Evolutionary conservation across 176 grass and related monocot species (phyloP).

Genomic region (Musa acuminata): DNA sequence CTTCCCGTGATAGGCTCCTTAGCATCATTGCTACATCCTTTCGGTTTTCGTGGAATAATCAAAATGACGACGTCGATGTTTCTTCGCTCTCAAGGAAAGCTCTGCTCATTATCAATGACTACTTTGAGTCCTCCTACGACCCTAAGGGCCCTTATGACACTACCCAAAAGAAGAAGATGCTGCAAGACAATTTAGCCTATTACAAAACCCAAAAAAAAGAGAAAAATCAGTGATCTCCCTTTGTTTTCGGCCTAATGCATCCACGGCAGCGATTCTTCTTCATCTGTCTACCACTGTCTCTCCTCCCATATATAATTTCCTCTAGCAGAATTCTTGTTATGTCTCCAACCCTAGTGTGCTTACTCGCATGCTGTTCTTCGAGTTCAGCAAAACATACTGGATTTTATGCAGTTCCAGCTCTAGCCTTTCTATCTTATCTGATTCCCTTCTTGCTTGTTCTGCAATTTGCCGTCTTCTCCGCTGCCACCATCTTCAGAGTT

Average conservation of each 20-base stretch:
- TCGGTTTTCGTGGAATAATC: no score
- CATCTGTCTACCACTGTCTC: constrained; percentile 26
- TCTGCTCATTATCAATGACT: no score
- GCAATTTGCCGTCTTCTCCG: constrained; percentile 55
- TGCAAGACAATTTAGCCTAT: neutral
- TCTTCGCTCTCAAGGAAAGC: no score
- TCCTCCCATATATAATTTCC: constrained; percentile 54
- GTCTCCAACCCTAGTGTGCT: no score
- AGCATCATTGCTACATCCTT: no score
- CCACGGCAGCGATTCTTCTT: constrained; percentile 59
- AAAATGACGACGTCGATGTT: no score
- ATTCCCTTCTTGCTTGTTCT: constrained; percentile 50
- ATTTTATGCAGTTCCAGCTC: constrained; percentile 79
- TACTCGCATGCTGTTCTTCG: no score
- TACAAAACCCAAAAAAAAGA: neutral
- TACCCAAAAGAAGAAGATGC: neutral
- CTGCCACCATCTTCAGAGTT: constrained; percentile 45
- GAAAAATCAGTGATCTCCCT: constrained; percentile 1
- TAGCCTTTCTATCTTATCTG: constrained; percentile 68
- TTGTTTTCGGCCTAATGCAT: constrained; percentile 48
- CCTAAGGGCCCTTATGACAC: no score
- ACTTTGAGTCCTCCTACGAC: no score
- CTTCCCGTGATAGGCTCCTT: no score
- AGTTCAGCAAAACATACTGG: no score
- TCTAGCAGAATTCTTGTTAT: no score